Evolutionary conservation across 805 yeast species (phyloP).

Genomic region (Suhomyces kilbournensis): DNA sequence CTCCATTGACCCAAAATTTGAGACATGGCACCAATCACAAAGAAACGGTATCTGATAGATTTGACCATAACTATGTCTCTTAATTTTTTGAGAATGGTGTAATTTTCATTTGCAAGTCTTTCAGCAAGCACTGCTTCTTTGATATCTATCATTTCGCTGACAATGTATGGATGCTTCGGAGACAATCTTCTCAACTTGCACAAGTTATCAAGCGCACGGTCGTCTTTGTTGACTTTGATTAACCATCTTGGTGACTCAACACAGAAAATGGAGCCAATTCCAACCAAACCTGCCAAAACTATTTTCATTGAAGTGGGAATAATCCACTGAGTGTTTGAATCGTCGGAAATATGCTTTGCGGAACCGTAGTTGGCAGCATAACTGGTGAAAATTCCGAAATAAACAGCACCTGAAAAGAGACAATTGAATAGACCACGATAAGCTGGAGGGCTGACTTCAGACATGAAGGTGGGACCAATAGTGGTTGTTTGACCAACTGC

Average conservation of each 20-base stretch:
- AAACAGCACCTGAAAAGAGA: constrained; percentile 57
- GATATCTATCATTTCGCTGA: constrained; percentile 50
- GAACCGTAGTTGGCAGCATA: constrained; percentile 53
- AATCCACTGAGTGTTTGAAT: constrained; percentile 47
- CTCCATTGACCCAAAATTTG: constrained; percentile 58
- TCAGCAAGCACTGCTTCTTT: constrained; percentile 45
- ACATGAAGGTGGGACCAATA: constrained; percentile 52
- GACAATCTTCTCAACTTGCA: constrained; percentile 44
- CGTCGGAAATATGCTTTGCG: constrained; percentile 40
- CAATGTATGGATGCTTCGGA: constrained; percentile 46
- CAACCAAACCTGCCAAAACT: constrained; percentile 45
- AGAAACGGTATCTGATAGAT: constrained; percentile 46
- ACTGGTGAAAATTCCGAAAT: constrained; percentile 50
- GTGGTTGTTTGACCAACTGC: constrained; percentile 58
- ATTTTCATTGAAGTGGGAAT: constrained; percentile 49
- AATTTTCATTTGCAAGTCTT: constrained; percentile 19
- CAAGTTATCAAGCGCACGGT: constrained; percentile 38
- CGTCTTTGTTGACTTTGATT: constrained; percentile 39
- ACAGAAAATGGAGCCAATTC: constrained; percentile 43
- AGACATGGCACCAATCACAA: constrained; percentile 37
- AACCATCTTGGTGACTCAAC: constrained; percentile 54
- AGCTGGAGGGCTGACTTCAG: constrained; percentile 52
- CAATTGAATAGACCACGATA: constrained; percentile 53
- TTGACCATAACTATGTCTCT: constrained; percentile 35
- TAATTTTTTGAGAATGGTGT: constrained; percentile 13